Evolutionary conservation across 2,329 filamentous ascomycete genomes (phyloP).

Genomic region (Microthyrium microscopicum): DNA sequence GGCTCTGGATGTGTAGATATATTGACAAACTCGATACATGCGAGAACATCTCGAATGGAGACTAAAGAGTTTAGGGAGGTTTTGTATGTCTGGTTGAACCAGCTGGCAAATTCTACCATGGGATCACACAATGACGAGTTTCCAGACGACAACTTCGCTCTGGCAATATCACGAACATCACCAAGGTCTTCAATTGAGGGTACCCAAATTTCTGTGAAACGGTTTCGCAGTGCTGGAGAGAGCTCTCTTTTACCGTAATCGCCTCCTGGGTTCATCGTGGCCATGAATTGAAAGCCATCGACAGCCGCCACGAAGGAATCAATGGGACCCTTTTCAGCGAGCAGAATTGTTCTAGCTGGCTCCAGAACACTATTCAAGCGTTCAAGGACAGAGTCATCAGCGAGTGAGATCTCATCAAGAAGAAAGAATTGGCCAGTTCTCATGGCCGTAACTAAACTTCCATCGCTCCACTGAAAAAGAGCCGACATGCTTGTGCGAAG

Average conservation of each 20-base stretch:
- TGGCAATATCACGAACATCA: constrained; percentile 77
- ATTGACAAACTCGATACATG: constrained; percentile 90
- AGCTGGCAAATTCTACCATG: constrained; percentile 77
- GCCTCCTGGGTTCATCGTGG: constrained; percentile 97
- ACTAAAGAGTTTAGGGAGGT: constrained; percentile 61
- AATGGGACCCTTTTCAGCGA: constrained; percentile 83
- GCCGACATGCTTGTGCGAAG: constrained; percentile 54
- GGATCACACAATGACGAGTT: constrained; percentile 42
- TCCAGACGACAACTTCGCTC: constrained; percentile 48
- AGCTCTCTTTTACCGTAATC: constrained; percentile 98
- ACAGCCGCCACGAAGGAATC: constrained; percentile 63
- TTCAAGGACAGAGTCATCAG: constrained; percentile 93
- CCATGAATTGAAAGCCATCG: constrained; percentile 83
- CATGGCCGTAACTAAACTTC: constrained; percentile 88
- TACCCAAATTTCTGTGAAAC: constrained; percentile 98
- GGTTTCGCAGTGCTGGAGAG: constrained; percentile 84
- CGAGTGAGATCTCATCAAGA: constrained; percentile 92
- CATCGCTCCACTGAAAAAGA: constrained; percentile 92
- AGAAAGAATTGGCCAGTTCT: constrained; percentile 77
- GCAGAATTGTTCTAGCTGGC: constrained; percentile 63
- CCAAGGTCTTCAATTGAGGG: constrained; percentile 69
- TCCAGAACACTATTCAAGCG: constrained; percentile 93
- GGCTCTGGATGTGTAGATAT: constrained; percentile 34
- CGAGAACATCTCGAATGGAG: constrained; percentile 80
- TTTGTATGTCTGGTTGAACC: constrained; percentile 74